Evolutionary conservation across 805 yeast species (phyloP).

Genomic region (Starmerella floricola): DNA sequence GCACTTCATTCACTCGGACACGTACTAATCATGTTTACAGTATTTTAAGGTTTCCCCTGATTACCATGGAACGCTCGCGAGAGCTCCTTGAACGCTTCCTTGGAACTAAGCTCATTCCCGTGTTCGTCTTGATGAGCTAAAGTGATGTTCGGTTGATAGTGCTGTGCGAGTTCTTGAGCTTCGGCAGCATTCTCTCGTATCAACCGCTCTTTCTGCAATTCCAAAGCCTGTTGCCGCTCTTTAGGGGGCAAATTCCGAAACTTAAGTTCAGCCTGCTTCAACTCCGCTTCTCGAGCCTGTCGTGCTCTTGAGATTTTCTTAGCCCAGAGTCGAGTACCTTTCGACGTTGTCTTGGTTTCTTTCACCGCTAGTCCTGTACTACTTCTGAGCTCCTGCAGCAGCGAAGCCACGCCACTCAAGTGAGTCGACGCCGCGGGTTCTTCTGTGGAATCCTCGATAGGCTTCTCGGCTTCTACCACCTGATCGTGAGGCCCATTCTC

Average conservation of each 20-base stretch:
- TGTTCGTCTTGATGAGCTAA: conserved; percentile 51
- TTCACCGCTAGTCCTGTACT: not conserved
- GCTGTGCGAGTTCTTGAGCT: conserved; percentile 27
- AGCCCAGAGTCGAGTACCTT: conserved; percentile 10
- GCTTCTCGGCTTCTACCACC: not conserved
- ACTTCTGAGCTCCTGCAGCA: conserved; percentile 27
- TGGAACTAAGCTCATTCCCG: conserved; percentile 48
- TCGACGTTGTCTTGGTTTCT: not conserved
- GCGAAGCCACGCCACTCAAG: conserved; percentile 31
- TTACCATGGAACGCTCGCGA: conserved; percentile 80
- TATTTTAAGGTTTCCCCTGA: no score
- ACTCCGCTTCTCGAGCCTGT: conserved; percentile 18
- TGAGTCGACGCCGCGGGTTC: not conserved
- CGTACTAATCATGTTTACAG: no score
- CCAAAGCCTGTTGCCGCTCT: conserved; percentile 28
- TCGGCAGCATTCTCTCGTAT: conserved; percentile 25
- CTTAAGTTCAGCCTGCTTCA: conserved; percentile 20
- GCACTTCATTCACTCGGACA: no score
- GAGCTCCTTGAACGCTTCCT: conserved; percentile 64
- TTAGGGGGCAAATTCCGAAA: conserved; percentile 25
- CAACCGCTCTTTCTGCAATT: conserved; percentile 19
- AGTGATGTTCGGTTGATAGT: conserved; percentile 35
- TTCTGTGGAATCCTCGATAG: not conserved
- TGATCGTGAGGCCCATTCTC: no score
- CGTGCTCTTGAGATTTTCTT: conserved; percentile 10